These are phyloP conservation scores for Russula dissimulans DNA, from an alignment of 768 basidiomycete genomes.

Conservation along the genomic window DNA sequence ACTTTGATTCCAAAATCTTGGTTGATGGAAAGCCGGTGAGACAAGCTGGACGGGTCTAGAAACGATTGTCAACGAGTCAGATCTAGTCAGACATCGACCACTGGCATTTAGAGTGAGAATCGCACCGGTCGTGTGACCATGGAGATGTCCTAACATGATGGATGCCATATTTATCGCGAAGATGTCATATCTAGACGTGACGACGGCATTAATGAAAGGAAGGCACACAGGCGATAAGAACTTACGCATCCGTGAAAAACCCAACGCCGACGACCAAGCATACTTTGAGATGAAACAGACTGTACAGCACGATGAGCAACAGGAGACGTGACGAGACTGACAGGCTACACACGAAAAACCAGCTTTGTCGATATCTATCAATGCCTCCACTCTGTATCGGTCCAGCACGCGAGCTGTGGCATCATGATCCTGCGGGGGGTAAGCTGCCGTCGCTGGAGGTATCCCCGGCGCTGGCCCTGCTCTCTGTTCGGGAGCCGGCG, in stretches of 20 bases:
- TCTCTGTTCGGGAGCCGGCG: no score
- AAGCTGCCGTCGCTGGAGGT: neutral
- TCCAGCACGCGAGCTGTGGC: neutral
- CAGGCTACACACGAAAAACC: constrained; percentile 55
- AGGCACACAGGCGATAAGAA: neutral
- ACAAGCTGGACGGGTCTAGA: neutral
- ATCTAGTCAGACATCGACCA: neutral
- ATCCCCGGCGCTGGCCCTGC: neutral
- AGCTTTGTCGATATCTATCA: constrained; percentile 81
- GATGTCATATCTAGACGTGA: constrained; percentile 55
- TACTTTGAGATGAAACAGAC: constrained; percentile 43
- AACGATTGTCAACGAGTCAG: neutral
- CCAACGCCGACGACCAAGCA: constrained; percentile 57
- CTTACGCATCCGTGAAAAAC: constrained; percentile 82
- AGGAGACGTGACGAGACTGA: neutral
- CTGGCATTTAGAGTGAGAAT: neutral
- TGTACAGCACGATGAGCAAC: constrained; percentile 6
- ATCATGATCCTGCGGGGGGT: neutral
- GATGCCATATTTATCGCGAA: constrained; percentile 85
- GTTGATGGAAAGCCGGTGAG: neutral
- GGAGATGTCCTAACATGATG: constrained; percentile 76
- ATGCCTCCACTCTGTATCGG: constrained; percentile 34
- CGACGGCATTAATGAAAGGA: neutral
- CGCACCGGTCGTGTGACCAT: constrained; percentile 33
- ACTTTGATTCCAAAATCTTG: constrained; percentile 34